Conservation (phyloP, 2,329 filamentous ascomycete genomes). For the Aspergillus eucalypticola region DNA sequence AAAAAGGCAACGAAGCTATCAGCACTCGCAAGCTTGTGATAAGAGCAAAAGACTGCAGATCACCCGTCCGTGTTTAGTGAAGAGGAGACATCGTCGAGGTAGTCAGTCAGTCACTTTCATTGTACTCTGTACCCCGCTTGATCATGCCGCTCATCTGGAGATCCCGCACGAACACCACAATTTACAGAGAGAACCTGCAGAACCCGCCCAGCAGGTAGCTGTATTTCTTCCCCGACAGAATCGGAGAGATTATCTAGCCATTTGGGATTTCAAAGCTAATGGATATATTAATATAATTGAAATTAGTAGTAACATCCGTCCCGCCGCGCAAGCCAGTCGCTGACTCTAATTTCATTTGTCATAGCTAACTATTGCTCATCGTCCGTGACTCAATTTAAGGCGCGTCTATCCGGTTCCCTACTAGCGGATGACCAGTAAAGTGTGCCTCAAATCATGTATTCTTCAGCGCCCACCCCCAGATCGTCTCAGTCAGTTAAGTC, state of each 20-base stretch:
- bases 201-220: background rate
- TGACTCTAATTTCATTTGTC: constrained; percentile 8
- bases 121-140: background rate
- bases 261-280: background rate
- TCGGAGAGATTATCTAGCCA: background rate
- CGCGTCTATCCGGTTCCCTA: background rate
- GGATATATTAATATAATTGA: background rate
- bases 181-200: background rate
- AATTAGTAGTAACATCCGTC: background rate
- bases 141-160: background rate
- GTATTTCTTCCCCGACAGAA: background rate
- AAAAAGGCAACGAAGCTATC: background rate
- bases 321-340: background rate
- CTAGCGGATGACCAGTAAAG: constrained; percentile 5
- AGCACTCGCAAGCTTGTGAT: constrained; percentile 7
- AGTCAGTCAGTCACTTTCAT: background rate
- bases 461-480: background rate
- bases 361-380: background rate
- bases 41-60: background rate
- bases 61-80: constrained; percentile 1
- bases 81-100: background rate
- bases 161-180: background rate
- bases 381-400: constrained; percentile 13
- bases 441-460: background rate
- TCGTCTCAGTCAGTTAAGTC: constrained; percentile 8